Conservation (phyloP, 1,284 basidiomycete species). For the Cutaneotrichosporon cavernicola region DNA sequence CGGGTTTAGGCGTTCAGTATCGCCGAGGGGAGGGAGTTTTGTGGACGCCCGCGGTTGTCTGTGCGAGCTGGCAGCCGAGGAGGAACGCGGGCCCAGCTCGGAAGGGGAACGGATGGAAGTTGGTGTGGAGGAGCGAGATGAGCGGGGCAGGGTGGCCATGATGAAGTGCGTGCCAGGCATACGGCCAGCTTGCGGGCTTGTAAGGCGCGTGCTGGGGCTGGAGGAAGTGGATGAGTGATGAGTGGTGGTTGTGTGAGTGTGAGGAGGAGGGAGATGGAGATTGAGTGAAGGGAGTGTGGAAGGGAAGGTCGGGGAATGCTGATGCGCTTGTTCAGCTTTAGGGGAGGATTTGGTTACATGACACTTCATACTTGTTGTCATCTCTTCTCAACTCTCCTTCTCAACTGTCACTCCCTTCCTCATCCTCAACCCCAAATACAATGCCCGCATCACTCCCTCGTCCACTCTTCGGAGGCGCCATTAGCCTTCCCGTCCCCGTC, state of each 20-base stretch:
- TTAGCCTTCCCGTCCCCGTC: constrained; percentile 63
- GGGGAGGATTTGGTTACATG: neutral
- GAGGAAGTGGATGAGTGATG: neutral
- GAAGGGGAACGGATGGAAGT: neutral
- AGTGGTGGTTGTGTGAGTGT: neutral
- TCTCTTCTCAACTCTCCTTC: neutral
- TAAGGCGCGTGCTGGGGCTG: neutral
- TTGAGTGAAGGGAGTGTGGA: no score
- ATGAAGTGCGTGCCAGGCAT: neutral
- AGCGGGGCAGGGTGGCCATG: neutral
- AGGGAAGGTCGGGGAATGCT: neutral
- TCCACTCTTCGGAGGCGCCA: constrained; percentile 67
- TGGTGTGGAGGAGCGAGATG: neutral
- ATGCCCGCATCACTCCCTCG: constrained; percentile 22
- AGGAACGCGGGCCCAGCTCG: neutral
- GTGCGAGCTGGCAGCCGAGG: neutral
- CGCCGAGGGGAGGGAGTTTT: neutral
- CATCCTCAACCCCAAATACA: constrained; percentile 4
- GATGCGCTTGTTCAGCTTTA: neutral
- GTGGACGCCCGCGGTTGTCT: neutral
- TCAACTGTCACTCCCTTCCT: neutral
- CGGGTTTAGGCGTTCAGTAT: neutral
- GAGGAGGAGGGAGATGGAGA: neutral
- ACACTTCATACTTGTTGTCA: neutral
- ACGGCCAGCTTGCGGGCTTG: neutral